Percentiles rank a stretch among this genome's conserved stretches.
Evolutionary conservation across 2,329 filamentous ascomycete genomes (phyloP).

Genomic region (Epichloe glyceriae): DNA sequence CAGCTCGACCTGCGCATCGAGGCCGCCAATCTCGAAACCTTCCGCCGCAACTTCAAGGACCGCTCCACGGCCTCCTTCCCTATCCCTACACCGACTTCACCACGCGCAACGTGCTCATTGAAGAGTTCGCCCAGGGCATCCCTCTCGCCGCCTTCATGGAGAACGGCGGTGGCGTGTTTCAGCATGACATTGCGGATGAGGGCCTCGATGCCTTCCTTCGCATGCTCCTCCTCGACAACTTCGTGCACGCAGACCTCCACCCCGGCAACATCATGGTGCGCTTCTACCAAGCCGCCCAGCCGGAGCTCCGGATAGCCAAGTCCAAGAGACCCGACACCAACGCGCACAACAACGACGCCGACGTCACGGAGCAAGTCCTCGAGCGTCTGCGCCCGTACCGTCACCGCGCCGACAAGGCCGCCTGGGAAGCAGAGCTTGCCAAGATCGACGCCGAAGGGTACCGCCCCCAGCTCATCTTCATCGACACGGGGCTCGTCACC

Average conservation of each 20-base stretch:
- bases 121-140: conserved; percentile 92
- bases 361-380: conserved; percentile 81
- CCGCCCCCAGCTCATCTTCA: conserved; percentile 89
- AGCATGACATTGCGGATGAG: conserved; percentile 87
- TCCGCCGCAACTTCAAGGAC: conserved; percentile 81
- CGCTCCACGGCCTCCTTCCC: conserved; percentile 89
- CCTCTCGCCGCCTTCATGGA: conserved; percentile 82
- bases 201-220: conserved; percentile 90
- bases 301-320: conserved; percentile 38
- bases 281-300: conserved; percentile 74
- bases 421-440: conserved; percentile 62
- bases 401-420: conserved; percentile 44
- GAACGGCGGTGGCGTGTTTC: conserved; percentile 82
- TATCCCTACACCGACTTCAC: conserved; percentile 89
- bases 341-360: conserved; percentile 39
- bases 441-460: conserved; percentile 80
- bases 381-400: conserved; percentile 64
- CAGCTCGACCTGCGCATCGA: conserved; percentile 93
- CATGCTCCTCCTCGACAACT: conserved; percentile 96
- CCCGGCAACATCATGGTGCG: conserved; percentile 99
- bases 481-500: conserved; percentile 91
- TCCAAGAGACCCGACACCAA: conserved; percentile 10
- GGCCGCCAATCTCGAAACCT: conserved; percentile 74
- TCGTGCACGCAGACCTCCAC: conserved; percentile 90
- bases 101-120: conserved; percentile 80